Evolutionary conservation across 495 filamentous ascomycete species (phyloP), one percentile per base, ranked within the genome.

Genomic region (Tuber aestivum): DNA sequence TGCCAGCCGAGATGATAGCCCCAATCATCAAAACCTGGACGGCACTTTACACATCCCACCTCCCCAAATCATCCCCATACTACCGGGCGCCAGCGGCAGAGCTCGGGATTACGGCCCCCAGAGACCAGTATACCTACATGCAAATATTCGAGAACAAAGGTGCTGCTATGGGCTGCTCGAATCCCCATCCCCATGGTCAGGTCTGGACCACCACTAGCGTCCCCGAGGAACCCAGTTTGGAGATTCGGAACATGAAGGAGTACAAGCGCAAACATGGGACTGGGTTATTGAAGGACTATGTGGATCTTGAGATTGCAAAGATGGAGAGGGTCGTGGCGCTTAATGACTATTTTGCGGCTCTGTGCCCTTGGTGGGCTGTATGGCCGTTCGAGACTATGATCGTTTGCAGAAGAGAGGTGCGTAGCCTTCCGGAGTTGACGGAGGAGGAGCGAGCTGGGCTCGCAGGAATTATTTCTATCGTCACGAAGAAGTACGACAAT

Each of bases 91-190:
- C 86, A 18, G 80, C 88, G 2, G 86, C 86, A 6, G 86, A 85
- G 9, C 79, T 88, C 41, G 85, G 87, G 18, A 87, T 91, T 21
- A 74, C 84, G 27, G 85, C 86, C 44, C 90, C 94, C 9, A 90
- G 88, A 70, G 88, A 92, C 74, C 94, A 97, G 84, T 93, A 96
- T 81, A 89, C 90, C 70, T 98, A 97, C 84, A 97, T 99, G 94
- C 95, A 99, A 84, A 97, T 99, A 78, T 98, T 99, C 77, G 95
- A 99, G 85, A 99, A 99, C 86, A 99, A 99, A 86, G 95, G 95
- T 70, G 90, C 92, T 0, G 93, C 95, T 7, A 99, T 99, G 95
- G 95, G 95, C 42, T 99, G 95, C 87, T 98, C 95, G 3, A 99
- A 99, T 84, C 96, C 95, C 10, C 95, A 99, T 85, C 95, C 95